Base-by-base conservation (phyloP, 495 filamentous ascomycete genomes). In the Arthonia radiata region DNA sequence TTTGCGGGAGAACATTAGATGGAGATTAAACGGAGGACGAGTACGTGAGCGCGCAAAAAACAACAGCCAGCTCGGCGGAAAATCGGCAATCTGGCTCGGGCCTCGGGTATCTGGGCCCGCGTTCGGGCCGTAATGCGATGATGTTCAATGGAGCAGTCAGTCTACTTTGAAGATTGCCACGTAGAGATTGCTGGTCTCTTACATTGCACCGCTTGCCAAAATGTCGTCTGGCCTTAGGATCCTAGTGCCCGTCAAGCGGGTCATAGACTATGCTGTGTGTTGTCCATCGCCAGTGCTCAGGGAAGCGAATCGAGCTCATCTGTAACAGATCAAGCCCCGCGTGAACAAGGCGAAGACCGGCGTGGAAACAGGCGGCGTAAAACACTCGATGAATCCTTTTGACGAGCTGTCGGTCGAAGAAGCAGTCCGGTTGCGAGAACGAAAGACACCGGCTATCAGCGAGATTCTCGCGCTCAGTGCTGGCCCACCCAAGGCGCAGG, bases 371-470 rank as follows among this genome's bases (percentile, higher is more conserved):
- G 52, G 63, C 25, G 74, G 73, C 38, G 80, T 94, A 39, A 97
- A 94, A 53, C 86, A 93, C 62, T 74, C 66, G 49, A 78, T 94
- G 61, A 97, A 97, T 64, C 86, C 86, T 26, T 97, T 97, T 58
- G 86, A 97, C 55, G 86, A 94, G 52, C 77, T 97, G 47, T 81
- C 78, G 30, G 64, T 97, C 52, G 86, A 97, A 53, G 86, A 92
- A 54, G 76, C 80, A 36, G 70, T 92, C 31, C 79, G 77, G 11
- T 69, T 94, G 38, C 83, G 86, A 40, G 83, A 92, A 49, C 68
- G 72, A 52, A 61, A 66, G 36, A 49, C 32, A 48, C 48, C 34
- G 24, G 43, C 48, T 37, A 80, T 97, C 37, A 61, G 71, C 23
- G 80, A 90, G 50, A 97, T 97, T 46, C 66, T 86, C 44, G 79